Evolutionary conservation across 2,329 filamentous ascomycete species (phyloP).

Genomic region (Fusarium sp.): DNA sequence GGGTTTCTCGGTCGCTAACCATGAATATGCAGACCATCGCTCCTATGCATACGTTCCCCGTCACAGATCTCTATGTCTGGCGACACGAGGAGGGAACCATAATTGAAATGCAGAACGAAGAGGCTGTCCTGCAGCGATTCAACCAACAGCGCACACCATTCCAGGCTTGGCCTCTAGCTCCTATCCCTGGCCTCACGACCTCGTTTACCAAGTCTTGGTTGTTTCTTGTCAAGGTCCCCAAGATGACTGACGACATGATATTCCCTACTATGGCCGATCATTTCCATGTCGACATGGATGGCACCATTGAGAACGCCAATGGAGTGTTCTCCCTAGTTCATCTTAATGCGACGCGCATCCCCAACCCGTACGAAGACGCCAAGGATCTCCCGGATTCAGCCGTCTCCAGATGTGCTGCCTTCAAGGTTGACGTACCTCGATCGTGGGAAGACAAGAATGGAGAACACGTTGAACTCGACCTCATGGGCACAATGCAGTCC

Average conservation of each 20-base stretch:
- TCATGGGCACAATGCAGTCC: conserved; percentile 75
- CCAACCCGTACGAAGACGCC: conserved; percentile 48
- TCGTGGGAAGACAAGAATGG: conserved; percentile 45
- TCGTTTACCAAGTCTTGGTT: conserved; percentile 50
- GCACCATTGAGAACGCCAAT: conserved; percentile 27
- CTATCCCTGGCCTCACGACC: conserved; percentile 45
- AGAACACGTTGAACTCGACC: conserved; percentile 52
- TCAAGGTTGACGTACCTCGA: conserved; percentile 50
- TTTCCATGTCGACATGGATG: conserved; percentile 46
- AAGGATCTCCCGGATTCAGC: conserved; percentile 2
- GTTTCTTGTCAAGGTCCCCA: conserved; percentile 45
- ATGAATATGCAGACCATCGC: not conserved
- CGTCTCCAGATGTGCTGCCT: conserved; percentile 45
- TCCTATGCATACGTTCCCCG: conserved; percentile 36
- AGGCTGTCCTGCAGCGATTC: conserved; percentile 36
- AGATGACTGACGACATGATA: conserved; percentile 15
- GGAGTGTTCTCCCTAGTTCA: conserved; percentile 42
- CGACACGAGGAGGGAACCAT: conserved; percentile 48
- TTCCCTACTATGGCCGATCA: conserved; percentile 47
- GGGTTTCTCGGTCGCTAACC: conserved; percentile 13
- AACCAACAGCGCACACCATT: conserved; percentile 41
- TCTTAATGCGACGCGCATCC: conserved; percentile 42
- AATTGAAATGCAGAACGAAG: conserved; percentile 51
- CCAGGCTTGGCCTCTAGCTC: conserved; percentile 47
- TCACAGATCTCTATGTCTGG: conserved; percentile 41